A percentile compares a stretch with the other conserved stretches of the same genome.
Evolutionary conservation across 768 basidiomycete species (phyloP).

Genomic region (Suillus plorans): DNA sequence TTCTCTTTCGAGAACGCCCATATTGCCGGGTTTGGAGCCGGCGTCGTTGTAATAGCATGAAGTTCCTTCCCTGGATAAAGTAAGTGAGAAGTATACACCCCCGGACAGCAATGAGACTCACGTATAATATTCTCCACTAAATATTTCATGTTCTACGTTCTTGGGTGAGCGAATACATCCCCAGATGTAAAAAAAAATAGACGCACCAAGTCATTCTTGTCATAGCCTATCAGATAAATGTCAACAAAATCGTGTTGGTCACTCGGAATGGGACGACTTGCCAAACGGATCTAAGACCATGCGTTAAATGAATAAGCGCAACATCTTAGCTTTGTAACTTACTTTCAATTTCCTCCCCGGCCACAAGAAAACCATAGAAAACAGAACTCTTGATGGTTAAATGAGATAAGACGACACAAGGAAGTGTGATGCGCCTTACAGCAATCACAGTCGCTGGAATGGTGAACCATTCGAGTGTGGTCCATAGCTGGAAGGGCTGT

Average conservation of each 20-base stretch:
- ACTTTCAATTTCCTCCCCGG: conserved; percentile 77
- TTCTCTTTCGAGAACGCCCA: conserved; percentile 65
- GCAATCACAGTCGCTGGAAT: conserved; percentile 58
- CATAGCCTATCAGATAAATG: conserved; percentile 44
- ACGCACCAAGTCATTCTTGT: conserved; percentile 68
- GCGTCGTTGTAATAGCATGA: conserved; percentile 56
- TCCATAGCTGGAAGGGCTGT: conserved; percentile 66
- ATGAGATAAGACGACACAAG: neutral
- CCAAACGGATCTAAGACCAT: conserved; percentile 44
- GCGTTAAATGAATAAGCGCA: conserved; percentile 6
- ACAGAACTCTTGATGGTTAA: conserved; percentile 47
- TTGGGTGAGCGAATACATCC: neutral
- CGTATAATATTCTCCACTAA: conserved; percentile 70
- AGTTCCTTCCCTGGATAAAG: conserved; percentile 51
- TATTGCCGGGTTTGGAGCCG: conserved; percentile 50
- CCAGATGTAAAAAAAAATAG: neutral
- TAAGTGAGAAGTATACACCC: neutral
- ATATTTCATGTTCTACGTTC: conserved; percentile 57
- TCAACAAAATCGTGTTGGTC: neutral
- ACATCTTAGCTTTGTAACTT: conserved; percentile 22
- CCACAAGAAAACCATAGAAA: conserved; percentile 72
- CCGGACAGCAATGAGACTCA: conserved; percentile 14
- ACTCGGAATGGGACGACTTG: conserved; percentile 13
- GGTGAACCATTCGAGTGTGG: conserved; percentile 54
- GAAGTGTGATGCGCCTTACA: conserved; percentile 34